These are phyloP conservation scores for Cyclotella atomus DNA, from an alignment of 108 stramenopile species.

Conservation along the genomic window DNA sequence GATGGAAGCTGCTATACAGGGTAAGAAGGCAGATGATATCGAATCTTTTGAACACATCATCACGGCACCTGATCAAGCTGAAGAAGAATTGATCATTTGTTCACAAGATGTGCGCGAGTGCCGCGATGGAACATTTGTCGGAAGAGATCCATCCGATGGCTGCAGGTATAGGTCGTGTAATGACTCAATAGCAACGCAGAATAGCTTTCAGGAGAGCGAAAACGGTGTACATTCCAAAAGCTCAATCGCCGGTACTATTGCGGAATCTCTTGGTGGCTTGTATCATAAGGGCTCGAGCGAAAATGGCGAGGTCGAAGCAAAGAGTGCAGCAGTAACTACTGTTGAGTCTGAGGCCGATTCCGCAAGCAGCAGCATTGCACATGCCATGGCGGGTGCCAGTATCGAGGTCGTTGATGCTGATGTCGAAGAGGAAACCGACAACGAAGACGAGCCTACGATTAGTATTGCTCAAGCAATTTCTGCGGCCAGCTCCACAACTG, in stretches of 20 bases:
- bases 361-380: no score
- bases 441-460: no score
- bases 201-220: neutral
- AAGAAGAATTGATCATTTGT: neutral
- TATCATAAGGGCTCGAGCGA: neutral
- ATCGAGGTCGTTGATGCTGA: no score
- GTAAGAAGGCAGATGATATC: neutral
- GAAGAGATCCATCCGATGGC: slow-evolving; percentile 28
- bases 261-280: neutral
- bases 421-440: no score
- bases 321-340: no score
- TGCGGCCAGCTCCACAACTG: no score
- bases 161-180: slow-evolving; percentile 37
- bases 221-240: slow-evolving; percentile 1
- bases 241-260: neutral
- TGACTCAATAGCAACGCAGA: neutral
- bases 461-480: no score
- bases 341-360: no score
- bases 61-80: neutral
- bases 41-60: neutral
- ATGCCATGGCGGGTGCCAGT: no score
- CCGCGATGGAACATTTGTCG: slow-evolving; percentile 34
- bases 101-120: slow-evolving; percentile 23
- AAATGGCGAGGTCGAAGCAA: neutral
- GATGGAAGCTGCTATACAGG: neutral